Base-by-base conservation (phyloP, 2,329 filamentous ascomycete genomes). In the Arthrocladium fulminans region DNA sequence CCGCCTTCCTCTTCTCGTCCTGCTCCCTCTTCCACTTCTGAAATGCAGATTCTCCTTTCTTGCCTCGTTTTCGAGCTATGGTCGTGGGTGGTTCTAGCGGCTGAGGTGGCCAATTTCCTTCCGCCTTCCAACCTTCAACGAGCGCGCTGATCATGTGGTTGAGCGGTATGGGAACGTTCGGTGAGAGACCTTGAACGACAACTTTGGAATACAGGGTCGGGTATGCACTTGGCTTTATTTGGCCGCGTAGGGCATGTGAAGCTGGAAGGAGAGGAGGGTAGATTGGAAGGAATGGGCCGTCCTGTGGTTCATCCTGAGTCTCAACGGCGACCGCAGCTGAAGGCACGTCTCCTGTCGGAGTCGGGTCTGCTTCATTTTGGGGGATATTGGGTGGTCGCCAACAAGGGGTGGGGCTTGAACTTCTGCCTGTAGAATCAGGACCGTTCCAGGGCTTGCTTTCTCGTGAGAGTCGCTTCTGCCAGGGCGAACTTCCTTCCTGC, bases 51-150 rank as follows among this genome's bases (percentile, higher is more conserved):
- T 48, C 45, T 12, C 22, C 45, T 37, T 48, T 48, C 22, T 35
- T 27, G 15, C 22, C 24, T 22, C 25, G 30, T 37, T 22, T 40
- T 35, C 45, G 8, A 19, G 13, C 22, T 30, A 12, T 10, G 17
- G 37, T 22, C 12, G 13, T 32, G 15, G 30, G 35, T 20, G 17
- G 37, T 8, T 40, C 35, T n/a, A 35, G 30, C n/a, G 54, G 41
- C 38, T 56, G 55, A 1, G 86, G 87, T 3, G 90, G 89, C 90
- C 90, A 97, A 65, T 95, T 87, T 13, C 88, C 89, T 59, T 92
- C 87, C 34, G 86, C 77, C 65, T 94, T 94, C 90, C 90, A 96
- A 37, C 90, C 90, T 23, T 84, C 76, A 1, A 97, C 88, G 55
- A 90, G 85, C 10, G 86, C 80, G 8, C 80, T 77, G 19, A 86